Conservation (phyloP, 2,329 filamentous ascomycete genomes). For the Fusarium tupiense region DNA sequence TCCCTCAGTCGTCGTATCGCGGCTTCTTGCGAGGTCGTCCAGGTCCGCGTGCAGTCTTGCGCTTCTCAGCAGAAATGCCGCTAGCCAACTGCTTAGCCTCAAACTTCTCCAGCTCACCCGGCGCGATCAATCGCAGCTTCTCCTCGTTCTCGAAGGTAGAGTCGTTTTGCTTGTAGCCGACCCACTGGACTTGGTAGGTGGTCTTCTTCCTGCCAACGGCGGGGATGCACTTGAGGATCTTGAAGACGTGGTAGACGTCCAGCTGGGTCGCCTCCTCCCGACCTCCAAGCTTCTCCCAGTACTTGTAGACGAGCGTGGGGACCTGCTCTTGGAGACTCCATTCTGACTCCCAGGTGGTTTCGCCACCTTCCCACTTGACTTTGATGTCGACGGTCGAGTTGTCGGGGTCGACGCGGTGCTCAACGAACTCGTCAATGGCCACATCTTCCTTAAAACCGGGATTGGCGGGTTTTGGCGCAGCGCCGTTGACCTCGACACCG, state of each 20-base stretch:
- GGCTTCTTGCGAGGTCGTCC: constrained; percentile 42
- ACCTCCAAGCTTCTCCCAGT: constrained; percentile 40
- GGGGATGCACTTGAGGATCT: constrained; percentile 36
- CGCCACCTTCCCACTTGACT: constrained; percentile 39
- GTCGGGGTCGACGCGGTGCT: constrained; percentile 34
- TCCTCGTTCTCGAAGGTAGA: constrained; percentile 39
- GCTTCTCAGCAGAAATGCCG: constrained; percentile 32
- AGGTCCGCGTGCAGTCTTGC: constrained; percentile 32
- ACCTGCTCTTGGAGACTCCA: constrained; percentile 43
- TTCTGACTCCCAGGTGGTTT: constrained; percentile 41
- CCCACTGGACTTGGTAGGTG: constrained; percentile 43
- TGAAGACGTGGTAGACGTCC: constrained; percentile 42
- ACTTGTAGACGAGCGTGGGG: constrained; percentile 40
- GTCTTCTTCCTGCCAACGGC: constrained; percentile 28
- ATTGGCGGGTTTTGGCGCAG: neutral
- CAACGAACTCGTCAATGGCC: constrained; percentile 36
- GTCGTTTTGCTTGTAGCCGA: constrained; percentile 38
- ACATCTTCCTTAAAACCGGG: constrained; percentile 29
- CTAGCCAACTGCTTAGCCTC: constrained; percentile 36
- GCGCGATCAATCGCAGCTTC: constrained; percentile 38
- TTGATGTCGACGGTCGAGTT: constrained; percentile 40
- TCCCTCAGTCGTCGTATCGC: neutral
- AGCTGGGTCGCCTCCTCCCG: constrained; percentile 39
- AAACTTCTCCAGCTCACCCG: constrained; percentile 38
- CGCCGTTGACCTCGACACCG: constrained; percentile 16